Evolutionary conservation across 495 filamentous ascomycete species (phyloP).

Genomic region (Annulohypoxylon bovei): DNA sequence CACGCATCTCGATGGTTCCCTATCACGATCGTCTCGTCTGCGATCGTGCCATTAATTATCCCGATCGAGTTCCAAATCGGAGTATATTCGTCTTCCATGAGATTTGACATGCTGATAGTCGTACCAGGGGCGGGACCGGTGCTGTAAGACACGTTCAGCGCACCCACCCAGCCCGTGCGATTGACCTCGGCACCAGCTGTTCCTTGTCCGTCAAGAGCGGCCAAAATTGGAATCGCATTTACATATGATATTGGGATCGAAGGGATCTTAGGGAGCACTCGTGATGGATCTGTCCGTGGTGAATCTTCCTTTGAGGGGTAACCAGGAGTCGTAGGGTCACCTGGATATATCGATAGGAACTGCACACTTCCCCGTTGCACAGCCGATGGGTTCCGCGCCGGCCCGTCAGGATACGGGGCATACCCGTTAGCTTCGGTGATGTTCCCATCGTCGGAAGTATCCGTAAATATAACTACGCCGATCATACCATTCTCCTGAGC

Average conservation of each 20-base stretch:
- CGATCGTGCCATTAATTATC: constrained; percentile 80
- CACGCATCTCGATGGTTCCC: constrained; percentile 92
- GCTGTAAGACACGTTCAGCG: constrained; percentile 83
- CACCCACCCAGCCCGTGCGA: constrained; percentile 72
- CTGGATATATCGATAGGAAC: constrained; percentile 70
- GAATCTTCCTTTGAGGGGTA: constrained; percentile 84
- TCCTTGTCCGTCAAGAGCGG: constrained; percentile 82
- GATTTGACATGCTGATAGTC: constrained; percentile 77
- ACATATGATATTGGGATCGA: constrained; percentile 86
- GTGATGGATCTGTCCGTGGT: constrained; percentile 69
- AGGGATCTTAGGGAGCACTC: constrained; percentile 78
- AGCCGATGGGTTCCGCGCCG: constrained; percentile 79
- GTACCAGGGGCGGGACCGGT: constrained; percentile 81
- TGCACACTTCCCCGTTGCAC: constrained; percentile 86
- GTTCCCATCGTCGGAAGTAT: constrained; percentile 81
- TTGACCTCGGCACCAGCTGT: constrained; percentile 76
- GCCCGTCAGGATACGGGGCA: constrained; percentile 79
- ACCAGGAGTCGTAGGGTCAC: constrained; percentile 83
- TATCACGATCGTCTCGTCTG: constrained; percentile 79
- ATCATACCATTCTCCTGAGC: constrained; percentile 87
- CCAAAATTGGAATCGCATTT: constrained; percentile 80
- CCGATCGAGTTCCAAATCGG: constrained; percentile 91
- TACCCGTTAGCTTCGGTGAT: constrained; percentile 80
- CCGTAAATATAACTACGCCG: constrained; percentile 80
- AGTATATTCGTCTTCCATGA: constrained; percentile 81